Evolutionary conservation across 1,139 yeast genomes (phyloP), one percentile per base, ranked within the genome.

Genomic region (Candida frijolesensis): DNA sequence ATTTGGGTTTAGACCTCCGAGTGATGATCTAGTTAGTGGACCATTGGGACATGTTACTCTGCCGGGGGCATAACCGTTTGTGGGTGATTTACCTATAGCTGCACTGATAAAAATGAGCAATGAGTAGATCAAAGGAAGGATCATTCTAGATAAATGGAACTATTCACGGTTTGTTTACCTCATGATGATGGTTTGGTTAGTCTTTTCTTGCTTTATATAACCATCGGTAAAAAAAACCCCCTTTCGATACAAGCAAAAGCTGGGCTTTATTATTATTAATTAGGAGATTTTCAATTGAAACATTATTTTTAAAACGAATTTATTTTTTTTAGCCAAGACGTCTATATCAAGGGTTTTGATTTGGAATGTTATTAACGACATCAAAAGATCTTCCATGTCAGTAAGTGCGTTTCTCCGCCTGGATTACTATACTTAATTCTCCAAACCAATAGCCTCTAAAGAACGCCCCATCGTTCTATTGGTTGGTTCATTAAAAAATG

Each of bases 51-150:
- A 87, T 2, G 74, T 64, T 5, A 83, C 83, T 18, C 62, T 61
- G 1, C 80, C 84, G 2, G 95, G 95, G 0, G 88, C 87, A 62
- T 86, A 87, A 1, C 82, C 73, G 46, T 78, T 78, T 0, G 85
- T 72, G 1, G 88, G 86, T 1, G 85, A 80, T 18, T 30, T 29
- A 14, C 43, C 18, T n/a, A 39, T 5, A 14, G 32, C 38, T 4
- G 12, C 4, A 15, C 40, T 9, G 10, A 25, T 12, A 14, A 34
- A 22, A 34, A 43, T 4, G 2, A 43, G 11, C n/a, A 35, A 43
- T 19, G 22, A 6, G 18, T 29, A 16, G 11, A 16, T 30, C 16
- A 32, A 32, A 8, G 15, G 9, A 16, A 12, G n/a, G 22, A 30
- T 11, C 37, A 42, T 42, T 16, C 9, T 15, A 8, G 22, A 29